Evolutionary conservation across 257 asterid genomes (phyloP), one percentile per base, ranked within the genome.

Genomic region (Ilex aquifolium): DNA sequence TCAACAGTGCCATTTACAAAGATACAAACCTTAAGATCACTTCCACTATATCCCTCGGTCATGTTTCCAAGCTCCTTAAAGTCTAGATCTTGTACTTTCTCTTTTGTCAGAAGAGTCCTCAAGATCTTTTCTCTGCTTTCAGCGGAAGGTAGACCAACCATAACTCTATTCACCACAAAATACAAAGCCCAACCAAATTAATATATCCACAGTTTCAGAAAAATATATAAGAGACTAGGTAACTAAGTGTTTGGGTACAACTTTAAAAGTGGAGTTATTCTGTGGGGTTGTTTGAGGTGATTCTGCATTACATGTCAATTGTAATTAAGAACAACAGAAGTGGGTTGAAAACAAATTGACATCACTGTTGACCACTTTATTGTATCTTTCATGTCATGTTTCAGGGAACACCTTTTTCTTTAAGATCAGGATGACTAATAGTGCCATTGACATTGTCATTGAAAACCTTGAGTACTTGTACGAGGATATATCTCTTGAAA

Each of bases 41-140:
- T 92, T 70, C 98, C 95, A 64, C 85, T 89, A 57, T 87, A 92
- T 73, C 99, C 99, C 77, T 92, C 99, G 8, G 96, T 92, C 85
- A 89, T 79, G 63, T 61, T 65, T 17, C 88, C 91, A 57, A 92
- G 82, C 83, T 92, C 97, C 72, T 89, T 89, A 75, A 74, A 92
- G 60, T 92, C 97, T 16, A 92, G 72, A 61, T 76, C 86, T 74
- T 82, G 84, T 16, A 78, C 88, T 17, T 83, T 89, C 73, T 92
- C 99, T 79, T 92, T 92, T 2, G 94, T 79, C 76, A 92, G 60
- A 54, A 92, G 83, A 53, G 97, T 93, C 75, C 65, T 83, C 80
- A 93, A 73, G 66, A 93, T 93, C 91, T 58, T 90, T 78, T 87
- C 99, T 83, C 99, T 77, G 71, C 62, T 90, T 70, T 87, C 97